Evolutionary conservation across 208 protist species (phyloP).

Genomic region (Leishmania braziliensis): DNA sequence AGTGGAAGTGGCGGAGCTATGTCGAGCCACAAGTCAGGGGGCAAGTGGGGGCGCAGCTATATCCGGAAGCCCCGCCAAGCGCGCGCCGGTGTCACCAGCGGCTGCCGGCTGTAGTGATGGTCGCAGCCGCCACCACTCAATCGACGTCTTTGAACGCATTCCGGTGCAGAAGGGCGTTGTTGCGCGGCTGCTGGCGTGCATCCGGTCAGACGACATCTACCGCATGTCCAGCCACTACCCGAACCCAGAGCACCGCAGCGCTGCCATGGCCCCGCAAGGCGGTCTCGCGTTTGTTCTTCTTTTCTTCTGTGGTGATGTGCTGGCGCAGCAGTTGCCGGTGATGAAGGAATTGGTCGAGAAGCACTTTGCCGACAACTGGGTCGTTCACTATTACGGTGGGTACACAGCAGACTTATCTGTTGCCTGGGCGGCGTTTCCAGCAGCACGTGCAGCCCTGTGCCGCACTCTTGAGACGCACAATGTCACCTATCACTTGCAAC

Average conservation of each 20-base stretch:
- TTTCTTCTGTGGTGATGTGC: constrained; percentile 95
- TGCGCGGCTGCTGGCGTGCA: constrained; percentile 90
- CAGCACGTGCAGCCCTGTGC: constrained; percentile 90
- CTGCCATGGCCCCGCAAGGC: constrained; percentile 93
- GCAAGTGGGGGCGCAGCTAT: constrained; percentile 8
- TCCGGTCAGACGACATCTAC: constrained; percentile 97
- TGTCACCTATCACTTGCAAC: constrained; percentile 69
- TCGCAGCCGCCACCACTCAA: constrained; percentile 85
- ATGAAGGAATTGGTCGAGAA: constrained; percentile 99
- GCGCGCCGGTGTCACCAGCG: not conserved
- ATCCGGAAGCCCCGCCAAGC: not conserved
- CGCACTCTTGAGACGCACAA: constrained; percentile 87
- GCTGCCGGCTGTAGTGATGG: not conserved
- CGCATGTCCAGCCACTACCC: constrained; percentile 91
- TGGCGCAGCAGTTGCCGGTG: constrained; percentile 84
- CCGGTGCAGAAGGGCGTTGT: constrained; percentile 72
- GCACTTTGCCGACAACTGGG: constrained; percentile 98
- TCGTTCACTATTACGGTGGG: constrained; percentile 98
- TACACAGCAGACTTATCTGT: constrained; percentile 93
- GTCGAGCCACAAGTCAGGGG: constrained; percentile 89
- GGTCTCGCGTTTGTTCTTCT: constrained; percentile 97
- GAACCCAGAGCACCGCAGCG: constrained; percentile 94
- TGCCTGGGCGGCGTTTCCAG: constrained; percentile 93
- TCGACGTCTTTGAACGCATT: constrained; percentile 92
- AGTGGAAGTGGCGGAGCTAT: constrained; percentile 96